These are phyloP conservation scores for Mortierella sp. DNA, from an alignment of 371 early-diverging fungal genomes.

Conservation along the genomic window DNA sequence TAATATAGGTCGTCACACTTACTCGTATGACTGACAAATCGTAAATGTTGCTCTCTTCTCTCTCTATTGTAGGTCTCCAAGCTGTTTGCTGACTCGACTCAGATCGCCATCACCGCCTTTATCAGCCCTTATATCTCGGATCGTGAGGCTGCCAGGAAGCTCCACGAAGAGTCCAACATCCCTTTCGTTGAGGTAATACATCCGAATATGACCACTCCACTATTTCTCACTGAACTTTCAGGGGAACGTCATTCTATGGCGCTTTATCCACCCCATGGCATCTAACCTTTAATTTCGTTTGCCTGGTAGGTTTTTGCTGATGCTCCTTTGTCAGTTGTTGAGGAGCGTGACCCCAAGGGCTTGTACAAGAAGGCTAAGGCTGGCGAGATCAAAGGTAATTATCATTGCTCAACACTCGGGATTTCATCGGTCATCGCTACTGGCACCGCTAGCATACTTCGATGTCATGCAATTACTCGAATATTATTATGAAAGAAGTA, in stretches of 20 bases:
- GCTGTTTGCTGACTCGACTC: conserved; percentile 89
- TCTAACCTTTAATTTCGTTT: not conserved
- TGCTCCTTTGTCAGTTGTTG: conserved; percentile 89
- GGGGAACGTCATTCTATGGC: too few species aligned
- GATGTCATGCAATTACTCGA: not conserved
- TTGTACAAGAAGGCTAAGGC: conserved; percentile 95
- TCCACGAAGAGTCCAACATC: conserved; percentile 82
- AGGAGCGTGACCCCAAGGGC: conserved; percentile 95
- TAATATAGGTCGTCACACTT: not conserved
- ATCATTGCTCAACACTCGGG: not conserved
- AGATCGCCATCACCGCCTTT: conserved; percentile 89
- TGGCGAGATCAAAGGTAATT: conserved; percentile 85
- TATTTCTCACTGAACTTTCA: too few species aligned
- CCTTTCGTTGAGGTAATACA: conserved; percentile 79
- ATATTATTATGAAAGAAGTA: not conserved
- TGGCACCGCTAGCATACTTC: not conserved
- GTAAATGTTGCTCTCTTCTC: conserved; percentile 1
- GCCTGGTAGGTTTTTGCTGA: conserved; percentile 79
- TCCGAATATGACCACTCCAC: too few species aligned
- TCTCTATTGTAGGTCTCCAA: conserved; percentile 76
- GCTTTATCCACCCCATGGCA: not conserved
- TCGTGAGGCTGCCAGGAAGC: conserved; percentile 82
- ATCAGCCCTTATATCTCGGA: conserved; percentile 91
- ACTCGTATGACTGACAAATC: not conserved
- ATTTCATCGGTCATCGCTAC: not conserved